phyloP scores from a whole-genome alignment of 1,284 basidiomycete species.

The Ganoderma leucocontextum region DNA sequence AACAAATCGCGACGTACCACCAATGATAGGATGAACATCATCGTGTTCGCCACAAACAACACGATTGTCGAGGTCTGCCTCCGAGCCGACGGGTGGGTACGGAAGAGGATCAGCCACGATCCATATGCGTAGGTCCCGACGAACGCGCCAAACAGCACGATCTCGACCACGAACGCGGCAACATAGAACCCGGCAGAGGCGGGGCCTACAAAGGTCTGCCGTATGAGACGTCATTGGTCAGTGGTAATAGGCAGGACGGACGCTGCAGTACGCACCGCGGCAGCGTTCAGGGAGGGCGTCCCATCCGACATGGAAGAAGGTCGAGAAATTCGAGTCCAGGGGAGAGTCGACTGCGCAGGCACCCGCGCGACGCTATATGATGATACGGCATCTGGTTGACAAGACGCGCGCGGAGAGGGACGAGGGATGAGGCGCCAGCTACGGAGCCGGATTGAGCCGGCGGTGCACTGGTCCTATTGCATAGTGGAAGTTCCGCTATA shows the following conservation, averaged over 20 bases:
- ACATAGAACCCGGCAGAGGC: conserved; percentile 14
- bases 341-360: no score
- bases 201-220: conserved; percentile 18
- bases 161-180: conserved; percentile 12
- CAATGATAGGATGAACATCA: conserved; percentile 16
- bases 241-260: neutral
- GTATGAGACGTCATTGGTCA: neutral
- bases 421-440: neutral
- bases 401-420: neutral
- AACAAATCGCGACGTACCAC: conserved; percentile 7
- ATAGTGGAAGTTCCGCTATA: conserved; percentile 5
- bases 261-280: conserved; percentile 10
- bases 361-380: conserved; percentile 2
- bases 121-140: conserved; percentile 12
- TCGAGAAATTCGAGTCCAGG: neutral
- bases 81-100: conserved; percentile 12
- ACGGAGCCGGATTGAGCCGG: neutral
- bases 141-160: conserved; percentile 12
- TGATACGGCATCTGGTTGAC: neutral
- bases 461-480: neutral
- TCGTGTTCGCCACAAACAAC: conserved; percentile 14
- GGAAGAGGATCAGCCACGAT: conserved; percentile 15
- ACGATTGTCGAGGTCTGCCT: conserved; percentile 16
- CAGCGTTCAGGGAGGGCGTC: conserved; percentile 15
- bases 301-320: conserved; percentile 14